A percentile compares a stretch with the other conserved stretches of the same genome.
phyloP scores from a whole-genome alignment of 768 basidiomycete genomes.

The Lenzites betulinus region DNA sequence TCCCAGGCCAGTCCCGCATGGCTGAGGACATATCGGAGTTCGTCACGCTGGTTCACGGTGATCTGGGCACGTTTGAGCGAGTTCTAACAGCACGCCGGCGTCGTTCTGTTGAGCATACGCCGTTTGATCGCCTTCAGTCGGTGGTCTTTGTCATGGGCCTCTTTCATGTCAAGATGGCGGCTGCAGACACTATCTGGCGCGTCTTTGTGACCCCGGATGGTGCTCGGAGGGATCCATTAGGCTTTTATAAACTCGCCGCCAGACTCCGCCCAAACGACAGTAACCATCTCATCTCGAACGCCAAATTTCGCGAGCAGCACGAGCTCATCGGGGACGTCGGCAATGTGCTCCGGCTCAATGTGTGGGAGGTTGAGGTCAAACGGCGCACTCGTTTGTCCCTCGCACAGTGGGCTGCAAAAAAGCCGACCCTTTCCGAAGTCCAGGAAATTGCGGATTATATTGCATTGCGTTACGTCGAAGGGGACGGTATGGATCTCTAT shows the following conservation, averaged over 20 bases:
- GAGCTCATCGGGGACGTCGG: slow-evolving; percentile 30
- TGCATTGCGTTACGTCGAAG: slow-evolving; percentile 21
- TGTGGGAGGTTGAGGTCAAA: slow-evolving; percentile 33
- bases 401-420: slow-evolving; percentile 32
- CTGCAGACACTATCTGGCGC: slow-evolving; percentile 24
- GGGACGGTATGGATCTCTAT: slow-evolving; percentile 6
- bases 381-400: slow-evolving; percentile 20
- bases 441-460: slow-evolving; percentile 19
- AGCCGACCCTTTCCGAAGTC: slow-evolving; percentile 34
- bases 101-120: slow-evolving; percentile 31
- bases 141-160: slow-evolving; percentile 37
- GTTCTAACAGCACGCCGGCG: slow-evolving; percentile 14
- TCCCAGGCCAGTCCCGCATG: neutral
- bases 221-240: slow-evolving; percentile 13
- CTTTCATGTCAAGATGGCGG: slow-evolving; percentile 40
- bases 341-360: slow-evolving; percentile 10
- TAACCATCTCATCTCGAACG: slow-evolving; percentile 25
- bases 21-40: slow-evolving; percentile 11
- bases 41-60: slow-evolving; percentile 25
- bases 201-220: neutral
- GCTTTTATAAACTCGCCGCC: slow-evolving; percentile 19
- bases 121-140: slow-evolving; percentile 33
- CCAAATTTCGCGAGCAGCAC: slow-evolving; percentile 35
- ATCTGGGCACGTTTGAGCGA: slow-evolving; percentile 22
- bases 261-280: slow-evolving; percentile 32